These are phyloP conservation scores for Andrographis paniculata DNA, from an alignment of 305 asterid species.

Conservation along the genomic window DNA sequence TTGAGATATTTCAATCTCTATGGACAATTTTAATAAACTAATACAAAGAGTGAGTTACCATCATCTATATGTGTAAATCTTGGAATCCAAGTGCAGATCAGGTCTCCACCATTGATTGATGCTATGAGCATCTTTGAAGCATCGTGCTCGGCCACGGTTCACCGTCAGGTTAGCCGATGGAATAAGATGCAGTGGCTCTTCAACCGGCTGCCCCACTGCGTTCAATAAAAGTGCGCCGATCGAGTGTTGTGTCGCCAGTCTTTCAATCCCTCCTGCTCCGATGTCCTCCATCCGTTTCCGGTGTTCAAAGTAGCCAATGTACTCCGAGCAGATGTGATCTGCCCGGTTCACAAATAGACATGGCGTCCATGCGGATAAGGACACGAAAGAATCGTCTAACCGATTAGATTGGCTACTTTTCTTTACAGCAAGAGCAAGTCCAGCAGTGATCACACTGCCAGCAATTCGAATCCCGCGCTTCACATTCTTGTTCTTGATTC, in stretches of 20 bases:
- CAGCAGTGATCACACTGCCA: slow-evolving; percentile 77
- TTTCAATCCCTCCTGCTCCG: slow-evolving; percentile 67
- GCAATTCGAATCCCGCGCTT: slow-evolving; percentile 75
- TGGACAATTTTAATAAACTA: no score
- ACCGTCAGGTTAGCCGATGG: slow-evolving; percentile 72
- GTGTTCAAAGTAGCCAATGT: slow-evolving; percentile 82
- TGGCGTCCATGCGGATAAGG: slow-evolving; percentile 63
- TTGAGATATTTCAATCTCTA: no score
- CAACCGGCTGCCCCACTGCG: slow-evolving; percentile 49
- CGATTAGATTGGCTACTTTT: slow-evolving; percentile 27
- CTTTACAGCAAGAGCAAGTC: slow-evolving; percentile 73
- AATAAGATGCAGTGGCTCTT: slow-evolving; percentile 73
- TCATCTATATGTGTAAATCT: slow-evolving; percentile 29
- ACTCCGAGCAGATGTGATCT: slow-evolving; percentile 80
- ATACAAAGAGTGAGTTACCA: neutral
- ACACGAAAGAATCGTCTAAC: slow-evolving; percentile 37
- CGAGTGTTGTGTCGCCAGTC: slow-evolving; percentile 81
- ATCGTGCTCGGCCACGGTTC: slow-evolving; percentile 38
- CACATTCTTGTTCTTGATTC: slow-evolving; percentile 55
- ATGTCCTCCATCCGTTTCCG: slow-evolving; percentile 71
- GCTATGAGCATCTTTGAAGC: slow-evolving; percentile 81
- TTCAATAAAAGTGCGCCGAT: slow-evolving; percentile 57
- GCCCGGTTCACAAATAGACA: slow-evolving; percentile 53
- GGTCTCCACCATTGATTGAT: slow-evolving; percentile 94
- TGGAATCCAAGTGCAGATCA: slow-evolving; percentile 42